phyloP scores from a whole-genome alignment of 1,284 basidiomycete genomes.

The Anthracocystis panici-leucophaei region DNA sequence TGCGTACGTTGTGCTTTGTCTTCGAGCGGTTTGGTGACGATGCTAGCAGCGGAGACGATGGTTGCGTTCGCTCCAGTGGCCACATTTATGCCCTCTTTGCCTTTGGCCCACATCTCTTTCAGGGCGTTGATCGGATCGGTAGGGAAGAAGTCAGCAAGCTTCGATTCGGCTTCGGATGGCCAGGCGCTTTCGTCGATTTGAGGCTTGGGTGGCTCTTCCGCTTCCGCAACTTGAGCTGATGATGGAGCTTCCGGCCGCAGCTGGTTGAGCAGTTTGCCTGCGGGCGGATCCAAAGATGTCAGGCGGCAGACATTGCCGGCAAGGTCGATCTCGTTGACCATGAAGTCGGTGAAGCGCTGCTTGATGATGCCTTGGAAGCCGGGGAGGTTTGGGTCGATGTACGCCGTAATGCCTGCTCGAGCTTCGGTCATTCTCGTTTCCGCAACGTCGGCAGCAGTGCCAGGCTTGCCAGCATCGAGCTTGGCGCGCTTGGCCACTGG shows the following conservation, averaged over 20 bases:
- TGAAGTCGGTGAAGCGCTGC: slow-evolving; percentile 65
- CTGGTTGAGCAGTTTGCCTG: slow-evolving; percentile 31
- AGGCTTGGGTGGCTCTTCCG: not conserved
- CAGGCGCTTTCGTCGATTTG: slow-evolving; percentile 16
- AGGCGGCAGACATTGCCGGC: slow-evolving; percentile 44
- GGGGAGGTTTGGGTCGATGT: slow-evolving; percentile 48
- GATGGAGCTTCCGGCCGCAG: slow-evolving; percentile 5
- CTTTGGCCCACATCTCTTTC: slow-evolving; percentile 32
- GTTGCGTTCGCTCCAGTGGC: slow-evolving; percentile 39
- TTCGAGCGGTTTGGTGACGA: slow-evolving; percentile 77
- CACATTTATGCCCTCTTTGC: slow-evolving; percentile 19
- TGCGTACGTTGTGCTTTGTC: slow-evolving; percentile 84
- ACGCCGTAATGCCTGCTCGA: slow-evolving; percentile 55
- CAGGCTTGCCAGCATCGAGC: slow-evolving; percentile 4
- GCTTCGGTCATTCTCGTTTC: slow-evolving; percentile 46
- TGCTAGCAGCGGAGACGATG: slow-evolving; percentile 29
- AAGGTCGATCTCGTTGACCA: slow-evolving; percentile 60
- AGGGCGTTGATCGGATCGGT: slow-evolving; percentile 21
- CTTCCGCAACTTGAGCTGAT: slow-evolving; percentile 3
- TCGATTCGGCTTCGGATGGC: slow-evolving; percentile 31
- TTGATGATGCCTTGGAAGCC: slow-evolving; percentile 66
- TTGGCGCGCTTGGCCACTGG: slow-evolving; percentile 28
- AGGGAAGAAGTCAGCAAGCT: slow-evolving; percentile 36
- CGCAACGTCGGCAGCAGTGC: not conserved
- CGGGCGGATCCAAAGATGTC: slow-evolving; percentile 51